Percentiles rank a stretch among this genome's conserved stretches.
These are phyloP conservation scores for Dothistroma pini DNA, from an alignment of 2,329 filamentous ascomycete species.

Conservation along the genomic window DNA sequence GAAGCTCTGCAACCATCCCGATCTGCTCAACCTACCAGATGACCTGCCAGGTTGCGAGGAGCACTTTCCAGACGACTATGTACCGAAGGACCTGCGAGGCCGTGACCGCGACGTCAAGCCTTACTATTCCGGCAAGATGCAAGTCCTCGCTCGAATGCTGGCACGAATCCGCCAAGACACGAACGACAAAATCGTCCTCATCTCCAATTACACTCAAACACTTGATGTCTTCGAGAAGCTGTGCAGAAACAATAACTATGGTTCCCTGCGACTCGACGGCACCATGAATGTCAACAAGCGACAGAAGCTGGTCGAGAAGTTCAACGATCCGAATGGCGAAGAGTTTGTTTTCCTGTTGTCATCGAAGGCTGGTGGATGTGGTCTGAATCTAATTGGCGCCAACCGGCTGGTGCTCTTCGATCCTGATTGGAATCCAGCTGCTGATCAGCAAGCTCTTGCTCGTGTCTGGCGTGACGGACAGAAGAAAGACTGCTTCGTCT, in stretches of 20 bases:
- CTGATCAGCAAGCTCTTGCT: conserved; percentile 93
- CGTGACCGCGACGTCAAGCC: conserved; percentile 88
- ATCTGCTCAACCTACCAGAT: conserved; percentile 75
- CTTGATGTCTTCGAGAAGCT: conserved; percentile 90
- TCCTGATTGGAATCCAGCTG: conserved; percentile 91
- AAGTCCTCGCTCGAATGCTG: conserved; percentile 91
- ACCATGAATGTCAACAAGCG: conserved; percentile 98
- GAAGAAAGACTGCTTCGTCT: conserved; percentile 99
- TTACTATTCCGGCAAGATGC: conserved; percentile 98
- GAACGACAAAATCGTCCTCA: conserved; percentile 98
- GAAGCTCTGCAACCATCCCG: conserved; percentile 97
- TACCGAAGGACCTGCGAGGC: conserved; percentile 81
- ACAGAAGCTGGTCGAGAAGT: conserved; percentile 94
- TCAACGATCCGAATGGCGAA: conserved; percentile 85
- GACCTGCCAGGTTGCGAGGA: conserved; percentile 86
- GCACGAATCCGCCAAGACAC: conserved; percentile 92
- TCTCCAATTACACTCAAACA: conserved; percentile 97
- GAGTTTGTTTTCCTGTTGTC: conserved; percentile 97
- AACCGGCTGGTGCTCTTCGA: conserved; percentile 96
- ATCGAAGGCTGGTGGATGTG: conserved; percentile 94
- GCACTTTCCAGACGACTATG: conserved; percentile 79
- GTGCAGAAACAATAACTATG: conserved; percentile 80
- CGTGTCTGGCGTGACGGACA: conserved; percentile 99
- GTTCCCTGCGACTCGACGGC: conserved; percentile 83
- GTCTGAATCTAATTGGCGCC: conserved; percentile 90